Percentiles rank a stretch among this genome's conserved stretches.
Conservation (phyloP, 2,329 filamentous ascomycete genomes). For the Fusarium verticillioides region DNA sequence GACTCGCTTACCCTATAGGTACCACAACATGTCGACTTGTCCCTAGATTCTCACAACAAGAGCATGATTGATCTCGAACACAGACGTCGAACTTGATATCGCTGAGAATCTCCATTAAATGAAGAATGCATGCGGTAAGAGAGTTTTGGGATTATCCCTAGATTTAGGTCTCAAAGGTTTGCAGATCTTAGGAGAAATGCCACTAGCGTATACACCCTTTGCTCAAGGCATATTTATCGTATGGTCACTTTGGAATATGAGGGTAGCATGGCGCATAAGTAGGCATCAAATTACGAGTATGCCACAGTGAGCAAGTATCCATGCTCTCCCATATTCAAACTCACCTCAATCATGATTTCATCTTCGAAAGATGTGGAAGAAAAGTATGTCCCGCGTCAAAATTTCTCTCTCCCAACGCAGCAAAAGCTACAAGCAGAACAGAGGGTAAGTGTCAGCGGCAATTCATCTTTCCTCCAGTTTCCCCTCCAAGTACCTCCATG, state of each 20-base stretch:
- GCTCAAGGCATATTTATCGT: too few relatives aligned
- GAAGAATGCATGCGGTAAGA: not conserved
- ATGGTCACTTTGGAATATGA: not conserved
- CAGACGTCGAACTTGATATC: not conserved
- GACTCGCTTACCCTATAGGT: not conserved
- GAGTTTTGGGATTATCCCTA: not conserved
- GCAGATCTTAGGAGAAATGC: not conserved
- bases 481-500: constrained; percentile 71
- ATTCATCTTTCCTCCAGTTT: constrained; percentile 75
- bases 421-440: constrained; percentile 52
- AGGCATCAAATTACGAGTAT: too few relatives aligned
- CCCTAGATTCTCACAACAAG: not conserved
- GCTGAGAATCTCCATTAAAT: not conserved
- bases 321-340: not conserved
- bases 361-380: not conserved
- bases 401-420: constrained; percentile 53
- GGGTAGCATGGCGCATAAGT: too few relatives aligned
- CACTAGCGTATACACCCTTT: not conserved
- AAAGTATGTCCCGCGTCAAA: constrained; percentile 50
- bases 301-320: not conserved
- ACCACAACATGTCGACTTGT: too few relatives aligned
- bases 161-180: not conserved
- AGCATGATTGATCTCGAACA: not conserved
- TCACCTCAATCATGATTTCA: not conserved
- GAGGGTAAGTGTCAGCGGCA: constrained; percentile 61